Evolutionary conservation across 108 stramenopile species (phyloP).

Genomic region (Fragilariopsis cylindrus): DNA sequence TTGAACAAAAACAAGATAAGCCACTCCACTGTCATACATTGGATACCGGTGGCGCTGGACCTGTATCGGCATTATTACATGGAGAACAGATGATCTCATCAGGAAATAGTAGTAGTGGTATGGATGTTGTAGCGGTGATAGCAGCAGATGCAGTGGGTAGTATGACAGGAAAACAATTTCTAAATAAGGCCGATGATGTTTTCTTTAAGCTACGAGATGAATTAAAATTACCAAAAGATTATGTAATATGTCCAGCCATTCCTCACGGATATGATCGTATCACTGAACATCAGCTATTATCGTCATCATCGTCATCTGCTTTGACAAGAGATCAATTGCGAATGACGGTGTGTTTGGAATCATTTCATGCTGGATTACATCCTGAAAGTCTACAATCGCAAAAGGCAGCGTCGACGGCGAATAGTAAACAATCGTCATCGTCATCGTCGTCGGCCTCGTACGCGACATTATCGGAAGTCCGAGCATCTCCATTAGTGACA

Average conservation of each 20-base stretch:
- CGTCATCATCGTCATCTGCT: conserved; percentile 3
- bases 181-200: conserved; percentile 34
- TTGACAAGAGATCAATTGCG: conserved; percentile 48
- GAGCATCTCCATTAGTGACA: conserved; percentile 22
- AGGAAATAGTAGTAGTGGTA: conserved; percentile 4
- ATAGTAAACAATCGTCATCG: background rate
- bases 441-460: background rate
- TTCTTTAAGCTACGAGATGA: conserved; percentile 12
- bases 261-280: conserved; percentile 45
- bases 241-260: conserved; percentile 24
- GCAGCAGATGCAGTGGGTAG: conserved; percentile 44
- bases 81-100: conserved; percentile 38
- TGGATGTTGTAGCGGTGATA: conserved; percentile 43
- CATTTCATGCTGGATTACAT: conserved; percentile 41
- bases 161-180: conserved; percentile 31
- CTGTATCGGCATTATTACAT: conserved; percentile 44
- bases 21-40: conserved; percentile 33
- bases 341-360: conserved; percentile 35
- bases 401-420: conserved; percentile 1
- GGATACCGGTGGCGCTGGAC: conserved; percentile 51
- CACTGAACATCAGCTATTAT: conserved; percentile 34
- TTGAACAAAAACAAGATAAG: background rate
- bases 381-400: conserved; percentile 29
- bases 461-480: conserved; percentile 23
- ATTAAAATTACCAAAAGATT: conserved; percentile 8